These are phyloP conservation scores for Solanum megistacrolobum DNA, from an alignment of 257 asterid species.

Conservation along the genomic window DNA sequence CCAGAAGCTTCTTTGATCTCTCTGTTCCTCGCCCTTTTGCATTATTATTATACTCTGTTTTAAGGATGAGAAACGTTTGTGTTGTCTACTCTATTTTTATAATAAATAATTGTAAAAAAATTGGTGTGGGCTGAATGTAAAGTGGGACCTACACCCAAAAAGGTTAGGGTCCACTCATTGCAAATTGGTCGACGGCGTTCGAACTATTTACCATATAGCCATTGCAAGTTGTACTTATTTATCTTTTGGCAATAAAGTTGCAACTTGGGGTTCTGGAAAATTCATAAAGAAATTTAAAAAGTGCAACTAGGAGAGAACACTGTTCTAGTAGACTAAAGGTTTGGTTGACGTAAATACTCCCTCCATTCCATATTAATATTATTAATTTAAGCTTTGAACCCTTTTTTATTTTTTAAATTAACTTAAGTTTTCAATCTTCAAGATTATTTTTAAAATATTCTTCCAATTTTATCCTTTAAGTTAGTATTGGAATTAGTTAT, in stretches of 20 bases:
- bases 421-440: too few species aligned
- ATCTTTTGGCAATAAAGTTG: not conserved
- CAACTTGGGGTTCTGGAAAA: not conserved
- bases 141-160: not conserved
- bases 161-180: not conserved
- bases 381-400: too few species aligned
- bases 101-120: not conserved
- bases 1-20: constrained; percentile 35
- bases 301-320: too few species aligned
- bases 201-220: not conserved
- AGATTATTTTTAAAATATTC: too few species aligned
- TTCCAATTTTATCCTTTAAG: too few species aligned
- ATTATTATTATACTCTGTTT: not conserved
- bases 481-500: too few species aligned
- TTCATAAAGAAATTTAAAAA: too few species aligned
- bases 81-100: not conserved
- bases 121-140: not conserved
- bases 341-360: too few species aligned
- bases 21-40: not conserved
- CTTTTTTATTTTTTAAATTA: too few species aligned
- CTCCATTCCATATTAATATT: too few species aligned
- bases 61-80: not conserved
- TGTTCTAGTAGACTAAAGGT: too few species aligned
- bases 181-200: not conserved
- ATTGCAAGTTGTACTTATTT: not conserved